phyloP scores from a whole-genome alignment of 257 asterid species.

The Salvia rosmarinus region DNA sequence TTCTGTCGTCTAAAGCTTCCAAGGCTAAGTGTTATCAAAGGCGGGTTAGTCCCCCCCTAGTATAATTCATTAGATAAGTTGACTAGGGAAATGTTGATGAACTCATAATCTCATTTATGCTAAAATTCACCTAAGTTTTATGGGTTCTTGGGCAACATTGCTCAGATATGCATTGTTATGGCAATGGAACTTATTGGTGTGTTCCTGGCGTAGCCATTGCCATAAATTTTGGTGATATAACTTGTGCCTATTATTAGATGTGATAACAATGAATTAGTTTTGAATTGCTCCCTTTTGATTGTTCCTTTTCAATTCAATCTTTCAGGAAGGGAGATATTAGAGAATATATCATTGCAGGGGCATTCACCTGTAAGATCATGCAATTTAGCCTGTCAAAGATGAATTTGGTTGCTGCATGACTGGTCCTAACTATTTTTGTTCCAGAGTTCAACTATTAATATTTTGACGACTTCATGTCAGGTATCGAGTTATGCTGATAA shows the following conservation, averaged over 20 bases:
- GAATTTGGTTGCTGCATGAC: conserved; percentile 2
- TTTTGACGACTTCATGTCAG: conserved; percentile 8
- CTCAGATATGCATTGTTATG: conserved; percentile 14
- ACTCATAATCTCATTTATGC: not conserved
- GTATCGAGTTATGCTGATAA: not conserved
- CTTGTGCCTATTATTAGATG: not conserved
- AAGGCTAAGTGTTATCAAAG: not conserved
- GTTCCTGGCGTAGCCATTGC: not conserved
- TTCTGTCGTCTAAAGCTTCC: not conserved
- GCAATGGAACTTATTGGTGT: not conserved
- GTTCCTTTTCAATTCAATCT: conserved; percentile 18
- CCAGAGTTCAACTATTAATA: not conserved
- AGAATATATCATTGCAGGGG: conserved; percentile 18
- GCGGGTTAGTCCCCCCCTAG: not conserved
- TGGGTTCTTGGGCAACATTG: not conserved
- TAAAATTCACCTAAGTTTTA: not conserved
- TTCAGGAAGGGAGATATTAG: conserved; percentile 30
- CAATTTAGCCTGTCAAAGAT: conserved; percentile 6
- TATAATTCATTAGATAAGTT: not conserved
- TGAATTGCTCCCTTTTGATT: conserved; percentile 11
- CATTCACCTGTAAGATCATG: conserved; percentile 34
- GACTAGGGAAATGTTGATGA: not conserved
- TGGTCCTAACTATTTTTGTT: not conserved
- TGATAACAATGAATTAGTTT: not conserved
- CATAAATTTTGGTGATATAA: not conserved